A percentile compares a stretch with the other conserved stretches of the same genome.
phyloP scores from a whole-genome alignment of 495 filamentous ascomycete genomes.

The Bathelium albidoporum region DNA sequence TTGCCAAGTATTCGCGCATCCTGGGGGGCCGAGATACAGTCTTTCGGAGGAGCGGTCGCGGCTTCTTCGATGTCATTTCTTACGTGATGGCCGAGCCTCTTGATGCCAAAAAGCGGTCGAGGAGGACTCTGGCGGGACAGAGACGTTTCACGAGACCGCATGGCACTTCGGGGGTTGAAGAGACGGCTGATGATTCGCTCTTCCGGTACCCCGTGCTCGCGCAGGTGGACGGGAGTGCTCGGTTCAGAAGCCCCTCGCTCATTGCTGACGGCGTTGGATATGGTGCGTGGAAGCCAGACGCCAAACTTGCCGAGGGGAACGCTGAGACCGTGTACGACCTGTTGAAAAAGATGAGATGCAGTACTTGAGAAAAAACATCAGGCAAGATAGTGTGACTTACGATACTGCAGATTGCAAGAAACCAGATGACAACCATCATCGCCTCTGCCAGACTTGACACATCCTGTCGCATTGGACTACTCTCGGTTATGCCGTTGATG shows the following conservation, averaged over 20 bases:
- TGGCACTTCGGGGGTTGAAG: background rate
- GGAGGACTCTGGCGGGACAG: background rate
- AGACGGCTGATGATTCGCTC: background rate
- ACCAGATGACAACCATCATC: conserved; percentile 71
- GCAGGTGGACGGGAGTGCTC: background rate
- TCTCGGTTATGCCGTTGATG: conserved; percentile 40
- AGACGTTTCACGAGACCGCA: background rate
- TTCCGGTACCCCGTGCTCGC: background rate
- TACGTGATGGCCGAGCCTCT: background rate
- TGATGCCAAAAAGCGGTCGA: background rate
- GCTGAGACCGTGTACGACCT: conserved; percentile 80
- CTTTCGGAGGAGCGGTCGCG: background rate
- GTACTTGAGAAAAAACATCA: background rate
- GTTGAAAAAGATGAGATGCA: conserved; percentile 17
- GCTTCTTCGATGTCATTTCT: background rate
- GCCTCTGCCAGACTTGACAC: conserved; percentile 52
- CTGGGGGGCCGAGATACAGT: background rate
- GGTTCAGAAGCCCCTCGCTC: conserved; percentile 18
- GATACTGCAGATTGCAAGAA: conserved; percentile 74
- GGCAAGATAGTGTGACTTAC: conserved; percentile 41
- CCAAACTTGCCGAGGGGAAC: conserved; percentile 78
- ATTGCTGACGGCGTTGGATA: conserved; percentile 49
- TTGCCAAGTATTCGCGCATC: background rate
- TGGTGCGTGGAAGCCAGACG: conserved; percentile 64
- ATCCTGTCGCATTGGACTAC: conserved; percentile 54